Conservation (phyloP, 768 basidiomycete genomes). For the Daedalea quercina region DNA sequence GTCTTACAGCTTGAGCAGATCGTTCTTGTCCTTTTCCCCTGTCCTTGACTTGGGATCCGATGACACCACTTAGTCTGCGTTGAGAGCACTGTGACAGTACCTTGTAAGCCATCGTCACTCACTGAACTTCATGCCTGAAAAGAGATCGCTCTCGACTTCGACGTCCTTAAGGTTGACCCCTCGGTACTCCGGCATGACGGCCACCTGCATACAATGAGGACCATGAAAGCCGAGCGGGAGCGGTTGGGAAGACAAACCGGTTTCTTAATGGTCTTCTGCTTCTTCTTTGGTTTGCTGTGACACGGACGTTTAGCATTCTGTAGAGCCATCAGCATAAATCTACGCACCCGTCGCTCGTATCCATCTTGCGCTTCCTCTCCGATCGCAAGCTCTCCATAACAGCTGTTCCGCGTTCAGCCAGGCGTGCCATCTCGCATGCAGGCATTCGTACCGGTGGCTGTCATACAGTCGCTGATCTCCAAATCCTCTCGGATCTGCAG, state of each 20-base stretch:
- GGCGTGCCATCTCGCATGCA: neutral
- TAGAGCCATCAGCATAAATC: no score
- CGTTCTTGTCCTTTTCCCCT: slow-evolving; percentile 61
- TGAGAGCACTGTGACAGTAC: neutral
- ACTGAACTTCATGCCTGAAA: slow-evolving; percentile 79
- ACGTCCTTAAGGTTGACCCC: slow-evolving; percentile 60
- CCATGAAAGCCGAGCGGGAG: neutral
- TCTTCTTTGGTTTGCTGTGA: slow-evolving; percentile 42
- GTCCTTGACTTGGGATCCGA: slow-evolving; percentile 68
- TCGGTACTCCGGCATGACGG: slow-evolving; percentile 57
- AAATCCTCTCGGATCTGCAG: slow-evolving; percentile 76
- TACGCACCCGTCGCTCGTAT: slow-evolving; percentile 46
- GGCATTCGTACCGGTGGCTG: slow-evolving; percentile 58
- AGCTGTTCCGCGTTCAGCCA: slow-evolving; percentile 28
- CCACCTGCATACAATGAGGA: slow-evolving; percentile 31
- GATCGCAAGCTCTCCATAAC: slow-evolving; percentile 53
- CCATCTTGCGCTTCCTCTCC: slow-evolving; percentile 72
- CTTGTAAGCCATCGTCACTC: slow-evolving; percentile 24
- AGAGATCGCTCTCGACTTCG: slow-evolving; percentile 54
- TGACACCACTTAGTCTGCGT: slow-evolving; percentile 48
- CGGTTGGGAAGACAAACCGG: slow-evolving; percentile 31
- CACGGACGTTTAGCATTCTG: neutral
- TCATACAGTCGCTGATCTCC: slow-evolving; percentile 63
- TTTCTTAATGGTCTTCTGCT: slow-evolving; percentile 44
- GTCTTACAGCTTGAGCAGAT: slow-evolving; percentile 59